Conservation (phyloP, 306 rosid genomes). For the Dalbergia cochinchinensis region DNA sequence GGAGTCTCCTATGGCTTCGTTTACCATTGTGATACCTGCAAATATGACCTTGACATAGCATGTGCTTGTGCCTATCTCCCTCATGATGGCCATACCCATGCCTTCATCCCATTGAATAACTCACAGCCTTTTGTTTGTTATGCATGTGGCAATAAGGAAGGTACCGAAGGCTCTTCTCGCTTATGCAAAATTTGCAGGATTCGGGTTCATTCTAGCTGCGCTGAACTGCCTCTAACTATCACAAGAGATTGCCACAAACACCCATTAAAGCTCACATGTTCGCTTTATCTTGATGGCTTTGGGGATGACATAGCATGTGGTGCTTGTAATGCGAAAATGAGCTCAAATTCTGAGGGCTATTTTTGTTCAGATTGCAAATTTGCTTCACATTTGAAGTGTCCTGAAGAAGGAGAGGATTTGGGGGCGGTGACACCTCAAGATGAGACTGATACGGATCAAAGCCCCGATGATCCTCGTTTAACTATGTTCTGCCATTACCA, state of each 20-base stretch:
- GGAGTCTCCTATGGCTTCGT: neutral
- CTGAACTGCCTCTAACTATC: neutral
- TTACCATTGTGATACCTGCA: slow-evolving; percentile 19
- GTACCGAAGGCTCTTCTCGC: neutral
- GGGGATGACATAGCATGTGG: neutral
- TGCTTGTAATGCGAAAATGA: neutral
- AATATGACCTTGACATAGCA: neutral
- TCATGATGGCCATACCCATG: neutral
- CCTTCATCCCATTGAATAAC: neutral
- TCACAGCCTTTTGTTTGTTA: neutral
- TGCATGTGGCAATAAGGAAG: neutral
- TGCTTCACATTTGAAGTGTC: neutral
- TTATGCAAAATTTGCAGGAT: neutral
- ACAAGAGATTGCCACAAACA: neutral
- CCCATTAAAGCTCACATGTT: neutral
- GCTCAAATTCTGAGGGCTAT: neutral
- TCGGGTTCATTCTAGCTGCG: neutral
- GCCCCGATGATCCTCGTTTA: neutral
- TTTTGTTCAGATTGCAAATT: neutral
- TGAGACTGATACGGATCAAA: no score
- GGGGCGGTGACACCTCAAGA: neutral
- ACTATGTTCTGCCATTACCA: neutral
- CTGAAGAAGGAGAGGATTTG: neutral
- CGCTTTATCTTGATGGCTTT: neutral
- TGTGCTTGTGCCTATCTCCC: neutral